A percentile compares a stretch with the other conserved stretches of the same genome.
These are phyloP conservation scores for Pistacia atlantica DNA, from an alignment of 345 rosid genomes.

Conservation along the genomic window DNA sequence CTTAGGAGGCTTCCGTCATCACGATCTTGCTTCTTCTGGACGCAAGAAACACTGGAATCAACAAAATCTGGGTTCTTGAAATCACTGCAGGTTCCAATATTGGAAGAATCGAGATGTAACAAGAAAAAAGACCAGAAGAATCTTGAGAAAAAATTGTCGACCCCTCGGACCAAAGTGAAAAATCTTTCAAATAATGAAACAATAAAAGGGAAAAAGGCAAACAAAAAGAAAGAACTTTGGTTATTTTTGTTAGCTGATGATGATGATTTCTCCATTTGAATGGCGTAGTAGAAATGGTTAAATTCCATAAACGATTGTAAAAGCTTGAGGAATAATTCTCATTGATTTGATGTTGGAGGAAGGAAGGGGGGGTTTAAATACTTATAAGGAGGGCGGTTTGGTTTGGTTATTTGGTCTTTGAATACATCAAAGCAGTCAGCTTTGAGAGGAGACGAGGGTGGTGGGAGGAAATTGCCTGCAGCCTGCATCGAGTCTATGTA, in stretches of 20 bases:
- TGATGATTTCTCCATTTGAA: slow-evolving; percentile 38
- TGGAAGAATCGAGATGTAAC: slow-evolving; percentile 25
- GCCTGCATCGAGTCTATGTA: not conserved
- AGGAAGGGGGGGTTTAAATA: slow-evolving; percentile 6
- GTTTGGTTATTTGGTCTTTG: not conserved
- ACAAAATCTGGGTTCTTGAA: slow-evolving; percentile 30
- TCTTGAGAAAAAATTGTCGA: slow-evolving; percentile 38
- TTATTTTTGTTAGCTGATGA: slow-evolving; percentile 4
- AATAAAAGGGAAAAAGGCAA: slow-evolving; percentile 34
- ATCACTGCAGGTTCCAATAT: slow-evolving; percentile 16
- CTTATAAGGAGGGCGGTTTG: slow-evolving; percentile 24
- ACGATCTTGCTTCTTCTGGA: not conserved
- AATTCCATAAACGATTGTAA: slow-evolving; percentile 7
- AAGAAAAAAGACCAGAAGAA: slow-evolving; percentile 37
- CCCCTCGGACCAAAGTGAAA: slow-evolving; percentile 21
- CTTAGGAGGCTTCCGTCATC: slow-evolving; percentile 34
- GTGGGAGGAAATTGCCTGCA: slow-evolving; percentile 16
- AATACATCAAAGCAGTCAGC: slow-evolving; percentile 7
- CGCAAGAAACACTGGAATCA: not conserved
- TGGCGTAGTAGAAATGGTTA: slow-evolving; percentile 13
- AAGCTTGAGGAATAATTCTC: slow-evolving; percentile 1
- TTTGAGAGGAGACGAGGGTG: slow-evolving; percentile 21
- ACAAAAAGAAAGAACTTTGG: slow-evolving; percentile 24
- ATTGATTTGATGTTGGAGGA: not conserved
- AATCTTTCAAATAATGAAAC: slow-evolving; percentile 6